A percentile compares a stretch with the other conserved stretches of the same genome.
phyloP scores from a whole-genome alignment of 495 filamentous ascomycete genomes.

The Neurospora sp. region DNA sequence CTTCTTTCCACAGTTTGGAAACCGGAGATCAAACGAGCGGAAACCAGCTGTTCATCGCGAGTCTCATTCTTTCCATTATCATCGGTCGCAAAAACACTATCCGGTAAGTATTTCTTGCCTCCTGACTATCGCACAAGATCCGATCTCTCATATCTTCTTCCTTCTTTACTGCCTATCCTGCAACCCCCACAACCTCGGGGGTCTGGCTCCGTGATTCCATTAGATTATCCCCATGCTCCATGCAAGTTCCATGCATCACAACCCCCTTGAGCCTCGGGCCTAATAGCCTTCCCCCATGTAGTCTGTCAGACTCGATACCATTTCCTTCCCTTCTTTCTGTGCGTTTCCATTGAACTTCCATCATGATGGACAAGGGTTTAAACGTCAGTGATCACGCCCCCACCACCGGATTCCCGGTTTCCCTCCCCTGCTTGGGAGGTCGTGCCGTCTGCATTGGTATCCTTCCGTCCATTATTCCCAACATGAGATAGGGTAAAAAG shows the following conservation, averaged over 20 bases:
- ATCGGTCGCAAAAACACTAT: not conserved
- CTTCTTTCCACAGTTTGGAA: not conserved
- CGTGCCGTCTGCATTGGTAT: not conserved
- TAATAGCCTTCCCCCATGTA: not conserved
- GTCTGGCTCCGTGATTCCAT: not conserved
- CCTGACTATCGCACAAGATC: not conserved
- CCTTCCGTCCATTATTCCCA: not conserved
- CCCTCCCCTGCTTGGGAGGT: not conserved
- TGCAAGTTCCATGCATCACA: not conserved
- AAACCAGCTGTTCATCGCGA: not conserved
- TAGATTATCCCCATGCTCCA: not conserved
- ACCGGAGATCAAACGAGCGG: not conserved
- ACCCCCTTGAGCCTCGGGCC: not conserved
- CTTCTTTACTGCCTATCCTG: not conserved
- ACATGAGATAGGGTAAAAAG: not conserved
- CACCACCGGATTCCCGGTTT: not conserved
- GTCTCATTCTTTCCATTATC: not conserved
- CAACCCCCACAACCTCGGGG: not conserved
- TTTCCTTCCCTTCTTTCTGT: not conserved
- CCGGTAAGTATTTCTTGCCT: not conserved
- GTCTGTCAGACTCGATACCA: not conserved
- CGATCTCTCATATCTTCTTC: not conserved
- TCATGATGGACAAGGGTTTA: not conserved
- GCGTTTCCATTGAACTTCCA: not conserved
- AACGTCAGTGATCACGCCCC: not conserved